These are phyloP conservation scores for Rhododendron williamsianum DNA, from an alignment of 148 eudicot genomes.

Conservation along the genomic window DNA sequence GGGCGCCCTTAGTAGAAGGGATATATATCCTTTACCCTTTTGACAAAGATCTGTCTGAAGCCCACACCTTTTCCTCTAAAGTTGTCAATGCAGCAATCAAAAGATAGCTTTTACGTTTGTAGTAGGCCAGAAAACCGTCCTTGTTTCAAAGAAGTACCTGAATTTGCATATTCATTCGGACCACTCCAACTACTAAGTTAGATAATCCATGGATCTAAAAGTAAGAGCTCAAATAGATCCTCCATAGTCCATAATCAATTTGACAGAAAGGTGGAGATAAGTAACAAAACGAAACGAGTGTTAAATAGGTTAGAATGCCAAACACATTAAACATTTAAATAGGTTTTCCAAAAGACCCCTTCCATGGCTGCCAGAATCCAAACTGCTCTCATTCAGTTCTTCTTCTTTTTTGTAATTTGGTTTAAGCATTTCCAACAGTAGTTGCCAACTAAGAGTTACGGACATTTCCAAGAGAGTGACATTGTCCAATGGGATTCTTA, in stretches of 20 bases:
- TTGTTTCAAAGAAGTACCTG: background rate
- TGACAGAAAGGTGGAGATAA: background rate
- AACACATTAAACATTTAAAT: background rate
- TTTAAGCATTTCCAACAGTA: background rate
- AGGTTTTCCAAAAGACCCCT: background rate
- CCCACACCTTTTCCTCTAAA: slow-evolving; percentile 1
- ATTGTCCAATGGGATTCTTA: background rate
- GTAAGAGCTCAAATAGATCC: background rate
- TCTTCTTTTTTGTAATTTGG: background rate
- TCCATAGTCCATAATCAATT: slow-evolving; percentile 3
- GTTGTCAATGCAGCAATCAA: background rate
- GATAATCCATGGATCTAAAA: background rate
- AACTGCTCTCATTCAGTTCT: background rate
- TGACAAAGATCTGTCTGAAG: background rate
- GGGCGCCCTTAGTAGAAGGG: no score
- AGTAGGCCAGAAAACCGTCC: background rate
- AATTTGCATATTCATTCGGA: background rate
- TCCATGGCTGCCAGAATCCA: background rate
- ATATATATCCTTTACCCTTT: background rate
- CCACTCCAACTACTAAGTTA: background rate
- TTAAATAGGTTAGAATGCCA: background rate
- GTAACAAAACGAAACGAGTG: background rate
- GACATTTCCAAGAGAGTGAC: background rate
- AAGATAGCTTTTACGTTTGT: background rate
- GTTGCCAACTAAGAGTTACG: background rate